Conservation (phyloP, 108 stramenopile species). For the Mediolabrus comicus region DNA sequence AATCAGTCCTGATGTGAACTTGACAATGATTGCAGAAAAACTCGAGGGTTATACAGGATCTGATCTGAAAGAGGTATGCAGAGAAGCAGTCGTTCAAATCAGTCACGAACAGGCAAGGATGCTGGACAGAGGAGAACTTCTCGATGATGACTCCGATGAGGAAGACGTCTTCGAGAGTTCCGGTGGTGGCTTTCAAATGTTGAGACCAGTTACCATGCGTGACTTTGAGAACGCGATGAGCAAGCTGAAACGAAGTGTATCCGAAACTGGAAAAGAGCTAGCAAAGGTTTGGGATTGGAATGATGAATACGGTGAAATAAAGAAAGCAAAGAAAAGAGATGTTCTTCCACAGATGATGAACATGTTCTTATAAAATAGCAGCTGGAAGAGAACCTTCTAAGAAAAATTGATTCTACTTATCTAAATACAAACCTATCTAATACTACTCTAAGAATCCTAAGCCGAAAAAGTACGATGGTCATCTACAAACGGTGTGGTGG, state of each 20-base stretch:
- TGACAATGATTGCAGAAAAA: slow-evolving; percentile 85
- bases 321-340: slow-evolving; percentile 73
- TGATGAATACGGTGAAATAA: slow-evolving; percentile 96
- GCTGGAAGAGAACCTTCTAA: not conserved
- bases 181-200: slow-evolving; percentile 63
- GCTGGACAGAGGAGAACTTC: slow-evolving; percentile 71
- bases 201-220: slow-evolving; percentile 86
- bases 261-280: slow-evolving; percentile 92
- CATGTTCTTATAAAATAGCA: slow-evolving; percentile 72
- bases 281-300: slow-evolving; percentile 96
- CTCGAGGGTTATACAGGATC: slow-evolving; percentile 97
- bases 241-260: slow-evolving; percentile 92
- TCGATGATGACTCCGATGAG: slow-evolving; percentile 34
- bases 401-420: no score
- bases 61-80: slow-evolving; percentile 95
- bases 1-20: slow-evolving; percentile 76
- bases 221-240: slow-evolving; percentile 89
- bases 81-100: slow-evolving; percentile 95
- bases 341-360: slow-evolving; percentile 81
- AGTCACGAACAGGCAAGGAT: slow-evolving; percentile 91
- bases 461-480: not conserved
- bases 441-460: not conserved
- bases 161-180: slow-evolving; percentile 27
- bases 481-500: not conserved
- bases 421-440: no score